These are phyloP conservation scores for Claviceps pazoutovae DNA, from an alignment of 2,329 filamentous ascomycete species.

Conservation along the genomic window DNA sequence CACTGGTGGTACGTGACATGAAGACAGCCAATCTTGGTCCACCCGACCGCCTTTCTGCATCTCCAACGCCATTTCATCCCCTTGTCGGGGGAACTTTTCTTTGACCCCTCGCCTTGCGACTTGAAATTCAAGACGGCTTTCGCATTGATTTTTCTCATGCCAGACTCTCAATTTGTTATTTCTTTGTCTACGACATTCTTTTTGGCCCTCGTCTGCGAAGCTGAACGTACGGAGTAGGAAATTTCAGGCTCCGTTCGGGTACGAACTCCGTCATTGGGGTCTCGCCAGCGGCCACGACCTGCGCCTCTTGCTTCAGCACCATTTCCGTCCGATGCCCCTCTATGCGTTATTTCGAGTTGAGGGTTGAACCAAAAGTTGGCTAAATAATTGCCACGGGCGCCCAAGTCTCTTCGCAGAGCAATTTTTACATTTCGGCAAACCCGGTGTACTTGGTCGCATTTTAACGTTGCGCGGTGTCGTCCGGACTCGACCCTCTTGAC, in stretches of 20 bases:
- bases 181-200: background rate
- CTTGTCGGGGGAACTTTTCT: background rate
- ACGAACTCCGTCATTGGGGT: background rate
- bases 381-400: background rate
- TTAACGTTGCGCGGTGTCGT: background rate
- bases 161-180: background rate
- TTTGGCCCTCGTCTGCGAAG: background rate
- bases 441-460: background rate
- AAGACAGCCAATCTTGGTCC: background rate
- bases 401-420: background rate
- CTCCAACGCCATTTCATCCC: background rate
- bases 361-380: background rate
- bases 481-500: background rate
- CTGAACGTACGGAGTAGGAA: background rate
- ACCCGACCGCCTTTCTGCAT: background rate
- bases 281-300: background rate
- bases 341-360: constrained; percentile 12
- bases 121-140: background rate
- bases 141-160: background rate
- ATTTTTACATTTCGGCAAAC: background rate
- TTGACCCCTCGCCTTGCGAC: background rate
- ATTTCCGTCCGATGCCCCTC: background rate
- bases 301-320: background rate
- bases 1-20: background rate
- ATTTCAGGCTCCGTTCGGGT: background rate